Evolutionary conservation across 768 basidiomycete genomes (phyloP), one percentile per base, ranked within the genome.

Genomic region (Calvatia gigantea): DNA sequence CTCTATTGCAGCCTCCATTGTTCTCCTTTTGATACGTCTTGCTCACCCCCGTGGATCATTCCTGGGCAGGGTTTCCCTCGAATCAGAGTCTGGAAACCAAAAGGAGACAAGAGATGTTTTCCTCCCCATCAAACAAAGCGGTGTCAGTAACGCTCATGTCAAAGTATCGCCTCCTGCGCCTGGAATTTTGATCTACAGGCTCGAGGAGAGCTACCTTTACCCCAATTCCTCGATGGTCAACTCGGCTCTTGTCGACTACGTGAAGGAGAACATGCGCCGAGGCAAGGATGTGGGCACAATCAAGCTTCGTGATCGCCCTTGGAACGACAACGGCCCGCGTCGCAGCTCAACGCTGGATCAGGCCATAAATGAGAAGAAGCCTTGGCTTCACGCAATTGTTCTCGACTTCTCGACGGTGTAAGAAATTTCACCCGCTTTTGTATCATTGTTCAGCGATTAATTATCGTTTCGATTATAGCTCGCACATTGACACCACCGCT

Each of bases 251-350:
- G 88, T 94, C 21, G 87, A 88, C 62, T 77, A 93, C 61, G 91
- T 97, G 60, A 94, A 89, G 71, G 73, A 71, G 52, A 77, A 86
- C 62, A 92, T 87, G 64, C 80, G 84, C 29, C 82, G 89, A 48
- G 94, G 91, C 19, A 81, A 78, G 63, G 89, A 95, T 68, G 76
- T 89, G 69, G 76, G 78, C 50, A 64, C 70, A n/a, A 74, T 91
- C 58, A 79, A 71, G 54, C 70, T 83, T 42, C 76, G 79, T 58
- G 93, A 96, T 67, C 83, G 94, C 39, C 81, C 91, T 11, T 99
- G 96, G 96, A 99, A 99, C 66, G 94, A 97, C 62, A 86, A 91
- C 8, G 91, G 92, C 25, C 89, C 90, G 47, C 74, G 77, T 15
- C 75, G 77, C 12, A 73, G 74, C 4, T 70, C 69, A 0, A 73